Conservation (phyloP, 805 yeast genomes). For the Metschnikowia reukaufii region DNA sequence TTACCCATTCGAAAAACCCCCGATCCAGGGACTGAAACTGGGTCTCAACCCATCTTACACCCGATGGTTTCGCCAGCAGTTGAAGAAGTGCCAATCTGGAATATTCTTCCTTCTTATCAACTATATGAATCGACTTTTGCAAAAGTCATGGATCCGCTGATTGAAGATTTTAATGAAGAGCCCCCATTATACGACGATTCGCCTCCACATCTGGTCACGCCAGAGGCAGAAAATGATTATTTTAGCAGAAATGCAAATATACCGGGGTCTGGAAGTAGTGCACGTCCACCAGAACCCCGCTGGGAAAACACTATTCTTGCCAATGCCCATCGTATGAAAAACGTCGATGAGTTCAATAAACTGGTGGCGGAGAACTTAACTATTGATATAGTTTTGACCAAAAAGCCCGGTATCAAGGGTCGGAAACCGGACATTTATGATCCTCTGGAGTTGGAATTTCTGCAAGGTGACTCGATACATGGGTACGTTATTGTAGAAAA, state of each 20-base stretch:
- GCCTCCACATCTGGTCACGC: constrained; percentile 17
- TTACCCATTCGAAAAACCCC: constrained; percentile 5
- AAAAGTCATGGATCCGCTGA: constrained; percentile 33
- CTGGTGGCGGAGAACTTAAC: constrained; percentile 20
- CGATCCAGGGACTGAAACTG: background rate
- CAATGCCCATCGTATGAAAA: constrained; percentile 27
- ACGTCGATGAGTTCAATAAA: constrained; percentile 19
- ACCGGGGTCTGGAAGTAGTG: background rate
- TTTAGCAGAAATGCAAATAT: constrained; percentile 5
- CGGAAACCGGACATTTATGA: constrained; percentile 20
- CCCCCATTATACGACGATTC: constrained; percentile 38
- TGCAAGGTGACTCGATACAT: constrained; percentile 29
- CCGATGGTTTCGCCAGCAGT: constrained; percentile 26
- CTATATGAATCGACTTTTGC: constrained; percentile 37
- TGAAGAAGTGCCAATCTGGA: constrained; percentile 33
- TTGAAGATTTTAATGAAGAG: constrained; percentile 26
- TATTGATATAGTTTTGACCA: constrained; percentile 23
- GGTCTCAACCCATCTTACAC: background rate
- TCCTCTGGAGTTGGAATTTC: constrained; percentile 26
- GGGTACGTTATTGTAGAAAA: constrained; percentile 27
- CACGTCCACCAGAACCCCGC: constrained; percentile 14
- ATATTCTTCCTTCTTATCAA: constrained; percentile 33
- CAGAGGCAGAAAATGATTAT: constrained; percentile 10
- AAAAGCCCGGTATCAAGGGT: constrained; percentile 19
- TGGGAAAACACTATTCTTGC: constrained; percentile 38